These are phyloP conservation scores for Sporothrix brasiliensis DNA, from an alignment of 2,329 filamentous ascomycete genomes.

Conservation along the genomic window DNA sequence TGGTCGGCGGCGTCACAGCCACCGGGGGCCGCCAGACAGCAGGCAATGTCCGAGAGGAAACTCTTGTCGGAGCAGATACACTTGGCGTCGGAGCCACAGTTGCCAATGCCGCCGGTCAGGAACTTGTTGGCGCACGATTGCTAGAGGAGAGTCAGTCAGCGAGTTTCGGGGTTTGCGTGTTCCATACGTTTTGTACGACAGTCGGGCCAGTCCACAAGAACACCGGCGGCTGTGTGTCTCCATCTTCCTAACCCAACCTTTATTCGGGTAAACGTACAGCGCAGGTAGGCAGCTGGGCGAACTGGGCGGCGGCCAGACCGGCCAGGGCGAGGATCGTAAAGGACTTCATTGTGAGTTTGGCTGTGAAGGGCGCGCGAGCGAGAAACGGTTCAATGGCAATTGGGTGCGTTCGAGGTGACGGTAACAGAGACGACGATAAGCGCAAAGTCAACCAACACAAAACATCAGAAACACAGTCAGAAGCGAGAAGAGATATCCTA, in stretches of 20 bases:
- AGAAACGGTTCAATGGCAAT: slow-evolving; percentile 5
- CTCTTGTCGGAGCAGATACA: slow-evolving; percentile 50
- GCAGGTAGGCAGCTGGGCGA: slow-evolving; percentile 53
- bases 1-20: slow-evolving; percentile 42
- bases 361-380: background rate
- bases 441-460: background rate
- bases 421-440: background rate
- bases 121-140: slow-evolving; percentile 41
- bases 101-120: slow-evolving; percentile 41
- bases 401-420: background rate
- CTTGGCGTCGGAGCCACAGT: slow-evolving; percentile 43
- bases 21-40: slow-evolving; percentile 42
- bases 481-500: background rate
- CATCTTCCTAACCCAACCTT: too few relatives aligned
- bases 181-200: background rate
- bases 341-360: slow-evolving; percentile 49
- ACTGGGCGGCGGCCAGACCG: slow-evolving; percentile 57
- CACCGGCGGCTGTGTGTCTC: too few relatives aligned
- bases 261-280: slow-evolving; percentile 52
- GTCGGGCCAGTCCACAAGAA: background rate
- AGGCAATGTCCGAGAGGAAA: slow-evolving; percentile 48
- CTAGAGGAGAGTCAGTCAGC: slow-evolving; percentile 34
- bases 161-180: background rate
- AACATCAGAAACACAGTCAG: background rate
- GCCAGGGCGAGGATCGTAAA: slow-evolving; percentile 50